Percentiles rank a stretch among this genome's conserved stretches.
Evolutionary conservation across 2,329 filamentous ascomycete genomes (phyloP).

Genomic region (Calycina herbarum): DNA sequence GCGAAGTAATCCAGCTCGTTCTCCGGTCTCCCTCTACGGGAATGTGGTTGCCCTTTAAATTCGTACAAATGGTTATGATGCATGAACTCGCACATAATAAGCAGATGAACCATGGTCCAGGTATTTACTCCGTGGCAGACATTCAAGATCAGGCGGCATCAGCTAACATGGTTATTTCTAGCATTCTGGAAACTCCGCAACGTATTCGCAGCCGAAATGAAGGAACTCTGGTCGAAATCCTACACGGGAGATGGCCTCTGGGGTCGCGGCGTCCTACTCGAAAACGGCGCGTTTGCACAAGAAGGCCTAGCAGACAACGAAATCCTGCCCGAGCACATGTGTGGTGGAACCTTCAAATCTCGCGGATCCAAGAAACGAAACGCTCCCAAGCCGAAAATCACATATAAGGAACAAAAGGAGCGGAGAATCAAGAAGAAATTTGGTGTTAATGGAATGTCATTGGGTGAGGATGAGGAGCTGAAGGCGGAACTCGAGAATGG

Average conservation of each 20-base stretch:
- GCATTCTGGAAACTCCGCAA: constrained; percentile 82
- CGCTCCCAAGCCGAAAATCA: constrained; percentile 44
- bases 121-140: not conserved
- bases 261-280: constrained; percentile 68
- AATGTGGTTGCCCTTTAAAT: constrained; percentile 77
- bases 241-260: constrained; percentile 84
- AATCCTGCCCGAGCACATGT: constrained; percentile 68
- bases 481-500: constrained; percentile 44
- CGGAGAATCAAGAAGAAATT: constrained; percentile 60
- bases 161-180: constrained; percentile 30
- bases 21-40: constrained; percentile 64
- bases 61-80: constrained; percentile 95
- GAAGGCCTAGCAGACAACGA: constrained; percentile 55
- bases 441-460: constrained; percentile 43
- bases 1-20: constrained; percentile 83
- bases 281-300: constrained; percentile 58
- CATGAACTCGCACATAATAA: constrained; percentile 81
- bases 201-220: constrained; percentile 69
- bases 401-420: constrained; percentile 46
- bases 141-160: no score
- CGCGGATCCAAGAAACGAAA: constrained; percentile 51
- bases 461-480: constrained; percentile 58
- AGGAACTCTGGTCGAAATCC: constrained; percentile 63
- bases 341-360: constrained; percentile 76
- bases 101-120: constrained; percentile 81